These are phyloP conservation scores for Lumnitzera racemosa DNA, from an alignment of 345 rosid species.

Conservation along the genomic window DNA sequence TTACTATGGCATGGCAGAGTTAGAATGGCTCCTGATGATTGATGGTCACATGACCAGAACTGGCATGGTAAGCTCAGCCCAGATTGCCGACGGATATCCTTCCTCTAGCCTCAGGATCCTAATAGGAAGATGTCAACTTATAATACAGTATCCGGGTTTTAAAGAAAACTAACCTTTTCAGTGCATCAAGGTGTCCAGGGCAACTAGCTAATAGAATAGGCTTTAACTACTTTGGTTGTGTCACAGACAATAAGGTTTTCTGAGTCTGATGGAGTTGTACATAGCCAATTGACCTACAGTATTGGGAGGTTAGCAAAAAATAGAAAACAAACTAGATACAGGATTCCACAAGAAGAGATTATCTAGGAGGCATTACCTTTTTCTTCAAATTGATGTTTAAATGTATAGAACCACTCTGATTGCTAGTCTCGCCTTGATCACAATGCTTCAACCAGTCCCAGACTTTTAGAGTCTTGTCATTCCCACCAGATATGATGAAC, in stretches of 20 bases:
- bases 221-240: slow-evolving; percentile 83
- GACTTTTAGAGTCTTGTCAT: slow-evolving; percentile 70
- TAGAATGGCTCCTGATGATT: too few relatives aligned
- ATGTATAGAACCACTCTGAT: slow-evolving; percentile 30
- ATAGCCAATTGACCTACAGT: slow-evolving; percentile 92
- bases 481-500: slow-evolving; percentile 76
- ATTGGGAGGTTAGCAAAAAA: background rate
- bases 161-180: too few relatives aligned
- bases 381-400: slow-evolving; percentile 50
- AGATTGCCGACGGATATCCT: too few relatives aligned
- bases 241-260: slow-evolving; percentile 88
- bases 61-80: too few relatives aligned
- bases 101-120: too few relatives aligned
- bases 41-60: too few relatives aligned
- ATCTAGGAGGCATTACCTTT: slow-evolving; percentile 34
- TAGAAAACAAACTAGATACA: background rate
- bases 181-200: background rate
- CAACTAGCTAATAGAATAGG: slow-evolving; percentile 42
- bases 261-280: slow-evolving; percentile 64
- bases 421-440: slow-evolving; percentile 25
- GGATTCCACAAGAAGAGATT: too few relatives aligned
- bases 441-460: slow-evolving; percentile 60
- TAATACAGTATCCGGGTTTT: too few relatives aligned
- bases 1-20: too few relatives aligned
- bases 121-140: too few relatives aligned